Conservation (phyloP, 495 filamentous ascomycete species). For the Podospora sp. region DNA sequence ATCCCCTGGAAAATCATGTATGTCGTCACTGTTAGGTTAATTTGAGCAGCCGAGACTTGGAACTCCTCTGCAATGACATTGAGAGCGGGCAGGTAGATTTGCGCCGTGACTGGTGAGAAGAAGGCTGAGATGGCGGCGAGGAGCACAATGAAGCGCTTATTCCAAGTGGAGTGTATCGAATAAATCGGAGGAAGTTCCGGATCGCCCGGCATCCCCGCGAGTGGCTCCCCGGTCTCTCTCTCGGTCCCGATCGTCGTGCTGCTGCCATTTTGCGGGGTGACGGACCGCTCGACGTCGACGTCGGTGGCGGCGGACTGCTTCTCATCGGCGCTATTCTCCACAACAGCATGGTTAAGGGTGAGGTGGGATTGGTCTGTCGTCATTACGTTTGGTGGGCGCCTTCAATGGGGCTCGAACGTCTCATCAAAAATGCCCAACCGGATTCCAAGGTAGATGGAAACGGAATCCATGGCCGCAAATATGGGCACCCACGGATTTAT, state of each 20-base stretch:
- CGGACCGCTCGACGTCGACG: background rate
- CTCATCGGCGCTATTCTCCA: background rate
- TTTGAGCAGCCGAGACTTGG: constrained; percentile 52
- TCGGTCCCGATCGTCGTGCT: background rate
- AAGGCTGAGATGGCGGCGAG: constrained; percentile 62
- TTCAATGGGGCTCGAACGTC: too few species aligned
- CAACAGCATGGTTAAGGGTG: background rate
- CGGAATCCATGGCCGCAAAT: background rate
- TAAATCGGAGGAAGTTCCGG: constrained; percentile 39
- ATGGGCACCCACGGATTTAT: background rate
- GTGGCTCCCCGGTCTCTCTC: constrained; percentile 10
- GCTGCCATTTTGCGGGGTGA: background rate
- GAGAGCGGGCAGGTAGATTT: constrained; percentile 74
- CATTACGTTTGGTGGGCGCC: background rate
- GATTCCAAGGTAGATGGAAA: background rate
- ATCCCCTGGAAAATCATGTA: constrained; percentile 64
- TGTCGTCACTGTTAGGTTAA: constrained; percentile 66
- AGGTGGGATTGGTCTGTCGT: background rate
- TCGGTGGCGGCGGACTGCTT: background rate
- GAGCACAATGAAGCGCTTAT: constrained; percentile 64
- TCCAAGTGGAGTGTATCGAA: constrained; percentile 56
- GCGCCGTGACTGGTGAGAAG: constrained; percentile 69
- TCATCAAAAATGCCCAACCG: too few species aligned
- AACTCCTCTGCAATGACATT: constrained; percentile 56
- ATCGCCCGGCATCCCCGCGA: constrained; percentile 7